These are phyloP conservation scores for Globisporangium apiculatum DNA, from an alignment of 352 stramenopile genomes.

Conservation along the genomic window DNA sequence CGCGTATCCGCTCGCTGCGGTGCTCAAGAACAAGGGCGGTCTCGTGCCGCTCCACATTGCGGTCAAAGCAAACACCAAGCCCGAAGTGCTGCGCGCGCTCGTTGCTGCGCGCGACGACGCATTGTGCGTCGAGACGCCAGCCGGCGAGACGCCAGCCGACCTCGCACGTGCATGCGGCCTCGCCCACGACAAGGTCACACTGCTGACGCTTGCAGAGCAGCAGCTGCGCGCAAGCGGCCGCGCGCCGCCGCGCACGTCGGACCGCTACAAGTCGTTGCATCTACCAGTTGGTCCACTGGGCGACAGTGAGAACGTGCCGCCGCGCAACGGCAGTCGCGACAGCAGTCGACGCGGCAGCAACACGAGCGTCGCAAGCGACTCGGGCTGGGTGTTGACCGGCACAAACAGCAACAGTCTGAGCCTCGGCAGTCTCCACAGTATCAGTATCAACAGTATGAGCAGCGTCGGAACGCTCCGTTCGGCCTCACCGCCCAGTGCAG, in stretches of 20 bases:
- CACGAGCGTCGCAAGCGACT: not conserved
- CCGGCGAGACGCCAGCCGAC: conserved; percentile 62
- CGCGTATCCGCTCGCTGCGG: conserved; percentile 37
- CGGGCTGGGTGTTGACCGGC: conserved; percentile 3
- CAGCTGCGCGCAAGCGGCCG: conserved; percentile 34
- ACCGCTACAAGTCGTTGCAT: conserved; percentile 36
- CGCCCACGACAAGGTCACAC: conserved; percentile 38
- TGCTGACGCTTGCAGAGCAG: conserved; percentile 35
- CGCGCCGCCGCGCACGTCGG: conserved; percentile 35
- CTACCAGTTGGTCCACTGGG: not conserved
- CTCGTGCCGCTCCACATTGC: conserved; percentile 78
- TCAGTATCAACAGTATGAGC: conserved; percentile 3
- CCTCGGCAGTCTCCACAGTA: not conserved
- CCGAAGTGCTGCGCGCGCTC: conserved; percentile 57
- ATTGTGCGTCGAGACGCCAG: conserved; percentile 60
- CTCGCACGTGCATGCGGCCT: conserved; percentile 50
- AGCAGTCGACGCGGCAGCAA: not conserved
- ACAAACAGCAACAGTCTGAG: not conserved
- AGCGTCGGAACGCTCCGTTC: conserved; percentile 20
- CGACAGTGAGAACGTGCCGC: conserved; percentile 3
- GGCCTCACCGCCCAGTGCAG: conserved; percentile 10
- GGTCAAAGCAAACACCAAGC: conserved; percentile 62
- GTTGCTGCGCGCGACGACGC: conserved; percentile 36
- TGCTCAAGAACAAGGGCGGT: conserved; percentile 71
- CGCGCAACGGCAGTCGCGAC: not conserved